Percentiles rank a stretch among this genome's conserved stretches.
These are phyloP conservation scores for Coprinopsis sp. DNA, from an alignment of 768 basidiomycete species.

Conservation along the genomic window DNA sequence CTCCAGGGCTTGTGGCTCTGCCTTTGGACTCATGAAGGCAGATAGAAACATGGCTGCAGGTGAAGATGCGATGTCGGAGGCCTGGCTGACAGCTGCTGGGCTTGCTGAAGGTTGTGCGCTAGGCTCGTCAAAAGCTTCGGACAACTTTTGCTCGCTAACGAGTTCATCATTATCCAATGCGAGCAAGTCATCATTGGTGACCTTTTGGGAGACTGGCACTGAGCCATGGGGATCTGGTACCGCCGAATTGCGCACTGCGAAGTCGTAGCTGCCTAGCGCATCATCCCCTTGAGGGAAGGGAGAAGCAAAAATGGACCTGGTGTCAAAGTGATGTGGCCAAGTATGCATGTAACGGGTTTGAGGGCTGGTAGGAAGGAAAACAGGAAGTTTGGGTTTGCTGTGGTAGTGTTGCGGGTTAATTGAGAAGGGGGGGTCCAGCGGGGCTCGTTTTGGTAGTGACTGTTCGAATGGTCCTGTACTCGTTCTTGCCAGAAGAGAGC, in stretches of 20 bases:
- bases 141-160: conserved; percentile 21
- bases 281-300: conserved; percentile 1
- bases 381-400: too few species aligned
- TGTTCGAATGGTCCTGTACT: conserved; percentile 76
- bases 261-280: neutral
- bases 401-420: too few species aligned
- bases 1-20: conserved; percentile 32
- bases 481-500: conserved; percentile 42
- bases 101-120: conserved; percentile 10
- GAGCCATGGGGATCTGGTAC: neutral
- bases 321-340: neutral
- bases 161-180: conserved; percentile 14
- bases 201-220: neutral
- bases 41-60: conserved; percentile 76
- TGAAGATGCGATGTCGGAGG: conserved; percentile 35
- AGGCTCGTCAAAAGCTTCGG: too few species aligned
- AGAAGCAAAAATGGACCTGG: conserved; percentile 1
- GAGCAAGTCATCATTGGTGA: neutral
- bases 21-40: conserved; percentile 45
- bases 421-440: conserved; percentile 60
- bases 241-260: neutral
- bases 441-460: conserved; percentile 78
- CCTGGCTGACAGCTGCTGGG: conserved; percentile 8
- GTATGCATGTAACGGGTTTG: conserved; percentile 5
- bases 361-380: too few species aligned